These are phyloP conservation scores for Lithohypha guttulata DNA, from an alignment of 2,329 filamentous ascomycete genomes.

Conservation along the genomic window DNA sequence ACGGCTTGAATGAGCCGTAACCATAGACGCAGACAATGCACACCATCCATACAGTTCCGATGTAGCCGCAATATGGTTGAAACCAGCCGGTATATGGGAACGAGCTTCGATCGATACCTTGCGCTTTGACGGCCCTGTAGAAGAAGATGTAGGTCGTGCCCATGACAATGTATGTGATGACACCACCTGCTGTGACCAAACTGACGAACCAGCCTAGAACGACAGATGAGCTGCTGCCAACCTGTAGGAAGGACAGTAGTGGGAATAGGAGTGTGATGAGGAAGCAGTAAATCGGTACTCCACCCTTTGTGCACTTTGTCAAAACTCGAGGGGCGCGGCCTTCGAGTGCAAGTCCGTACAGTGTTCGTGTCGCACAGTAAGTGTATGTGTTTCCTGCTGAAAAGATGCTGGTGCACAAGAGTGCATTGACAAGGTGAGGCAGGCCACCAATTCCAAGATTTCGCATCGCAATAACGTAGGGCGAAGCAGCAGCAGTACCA, in stretches of 20 bases:
- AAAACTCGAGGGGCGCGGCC: conserved; percentile 40
- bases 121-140: conserved; percentile 53
- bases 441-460: conserved; percentile 44
- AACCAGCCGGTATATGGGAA: conserved; percentile 56
- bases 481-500: conserved; percentile 44
- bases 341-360: conserved; percentile 45
- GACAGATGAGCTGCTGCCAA: conserved; percentile 50
- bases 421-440: conserved; percentile 48
- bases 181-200: conserved; percentile 36
- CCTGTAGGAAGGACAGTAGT: conserved; percentile 60
- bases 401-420: conserved; percentile 42
- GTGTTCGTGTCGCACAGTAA: conserved; percentile 53
- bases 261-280: conserved; percentile 52
- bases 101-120: conserved; percentile 54
- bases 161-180: conserved; percentile 56
- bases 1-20: conserved; percentile 42
- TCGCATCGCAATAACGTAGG: conserved; percentile 52
- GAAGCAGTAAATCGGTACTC: conserved; percentile 63
- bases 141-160: conserved; percentile 60
- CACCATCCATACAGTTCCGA: conserved; percentile 27
- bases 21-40: conserved; percentile 30
- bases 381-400: conserved; percentile 44
- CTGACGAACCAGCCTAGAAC: conserved; percentile 42
- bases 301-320: conserved; percentile 43
- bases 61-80: conserved; percentile 40